Conservation (phyloP, 495 filamentous ascomycete genomes). For the Xylaria cubensis region DNA sequence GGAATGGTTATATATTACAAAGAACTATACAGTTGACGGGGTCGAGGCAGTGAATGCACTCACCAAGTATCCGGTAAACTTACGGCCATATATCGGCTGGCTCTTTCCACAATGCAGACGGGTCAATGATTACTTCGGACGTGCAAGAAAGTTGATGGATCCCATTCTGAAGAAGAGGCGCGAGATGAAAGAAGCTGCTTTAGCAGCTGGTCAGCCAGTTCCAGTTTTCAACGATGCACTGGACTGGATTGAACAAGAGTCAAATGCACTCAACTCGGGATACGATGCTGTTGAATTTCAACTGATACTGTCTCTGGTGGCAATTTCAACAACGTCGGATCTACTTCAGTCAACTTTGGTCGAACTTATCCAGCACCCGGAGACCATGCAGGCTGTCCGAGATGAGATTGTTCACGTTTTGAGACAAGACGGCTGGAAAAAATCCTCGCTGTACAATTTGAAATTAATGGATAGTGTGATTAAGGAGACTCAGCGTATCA, state of each 20-base stretch:
- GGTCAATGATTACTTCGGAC: conserved; percentile 31
- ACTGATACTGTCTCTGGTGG: conserved; percentile 37
- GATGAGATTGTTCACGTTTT: conserved; percentile 46
- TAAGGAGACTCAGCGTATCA: conserved; percentile 54
- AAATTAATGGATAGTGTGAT: conserved; percentile 59
- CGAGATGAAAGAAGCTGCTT: conserved; percentile 29
- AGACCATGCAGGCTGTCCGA: conserved; percentile 44
- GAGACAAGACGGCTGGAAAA: conserved; percentile 49
- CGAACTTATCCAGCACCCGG: conserved; percentile 46
- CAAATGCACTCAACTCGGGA: conserved; percentile 24
- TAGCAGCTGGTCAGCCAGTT: conserved; percentile 18
- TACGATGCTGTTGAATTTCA: conserved; percentile 41
- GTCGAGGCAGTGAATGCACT: conserved; percentile 43
- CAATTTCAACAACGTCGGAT: conserved; percentile 49
- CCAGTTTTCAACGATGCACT: conserved; percentile 42
- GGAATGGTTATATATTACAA: conserved; percentile 51
- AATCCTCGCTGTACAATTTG: conserved; percentile 58
- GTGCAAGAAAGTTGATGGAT: conserved; percentile 36
- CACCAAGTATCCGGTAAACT: conserved; percentile 38
- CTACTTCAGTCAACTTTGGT: conserved; percentile 43
- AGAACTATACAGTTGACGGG: conserved; percentile 46
- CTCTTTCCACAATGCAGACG: conserved; percentile 42
- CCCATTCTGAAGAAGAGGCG: conserved; percentile 41
- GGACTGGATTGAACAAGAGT: conserved; percentile 45
- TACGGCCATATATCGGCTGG: conserved; percentile 45